These are phyloP conservation scores for Boletus subcaerulescens DNA, from an alignment of 768 basidiomycete genomes.

Conservation along the genomic window DNA sequence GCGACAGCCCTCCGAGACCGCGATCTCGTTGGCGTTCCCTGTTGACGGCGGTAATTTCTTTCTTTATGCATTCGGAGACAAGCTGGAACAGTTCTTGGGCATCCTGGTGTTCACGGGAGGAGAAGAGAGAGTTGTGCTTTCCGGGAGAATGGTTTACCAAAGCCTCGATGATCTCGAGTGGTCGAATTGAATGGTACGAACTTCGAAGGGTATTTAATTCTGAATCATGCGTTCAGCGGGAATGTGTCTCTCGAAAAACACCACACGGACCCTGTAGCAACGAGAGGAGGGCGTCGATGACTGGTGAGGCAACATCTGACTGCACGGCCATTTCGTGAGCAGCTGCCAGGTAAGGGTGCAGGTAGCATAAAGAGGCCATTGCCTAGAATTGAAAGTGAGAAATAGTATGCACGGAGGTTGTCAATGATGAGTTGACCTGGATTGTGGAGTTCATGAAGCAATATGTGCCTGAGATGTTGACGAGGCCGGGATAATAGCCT, in stretches of 20 bases:
- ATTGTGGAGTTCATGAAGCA: constrained; percentile 98
- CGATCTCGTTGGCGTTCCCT: constrained; percentile 68
- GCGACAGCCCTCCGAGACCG: constrained; percentile 60
- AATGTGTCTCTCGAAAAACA: not conserved
- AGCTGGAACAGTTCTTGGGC: constrained; percentile 98
- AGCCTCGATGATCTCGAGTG: constrained; percentile 66
- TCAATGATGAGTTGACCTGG: constrained; percentile 51
- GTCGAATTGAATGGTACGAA: constrained; percentile 62
- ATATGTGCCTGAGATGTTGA: constrained; percentile 94
- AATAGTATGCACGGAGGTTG: not conserved
- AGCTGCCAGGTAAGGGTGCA: constrained; percentile 75
- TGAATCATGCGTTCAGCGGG: constrained; percentile 27
- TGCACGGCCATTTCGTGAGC: constrained; percentile 75
- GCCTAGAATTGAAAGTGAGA: constrained; percentile 50
- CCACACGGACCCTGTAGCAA: constrained; percentile 59
- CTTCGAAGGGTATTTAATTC: constrained; percentile 64
- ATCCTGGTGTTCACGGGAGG: constrained; percentile 94
- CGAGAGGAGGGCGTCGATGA: constrained; percentile 75
- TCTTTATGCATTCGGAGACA: constrained; percentile 84
- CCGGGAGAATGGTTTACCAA: constrained; percentile 55
- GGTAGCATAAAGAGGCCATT: constrained; percentile 79
- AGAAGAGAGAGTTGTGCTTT: constrained; percentile 64
- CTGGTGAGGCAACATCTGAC: constrained; percentile 80
- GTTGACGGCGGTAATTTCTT: constrained; percentile 73
- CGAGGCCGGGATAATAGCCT: constrained; percentile 81